Base-by-base conservation (phyloP, 2,329 filamentous ascomycete species). In the Penicillium polonicum region DNA sequence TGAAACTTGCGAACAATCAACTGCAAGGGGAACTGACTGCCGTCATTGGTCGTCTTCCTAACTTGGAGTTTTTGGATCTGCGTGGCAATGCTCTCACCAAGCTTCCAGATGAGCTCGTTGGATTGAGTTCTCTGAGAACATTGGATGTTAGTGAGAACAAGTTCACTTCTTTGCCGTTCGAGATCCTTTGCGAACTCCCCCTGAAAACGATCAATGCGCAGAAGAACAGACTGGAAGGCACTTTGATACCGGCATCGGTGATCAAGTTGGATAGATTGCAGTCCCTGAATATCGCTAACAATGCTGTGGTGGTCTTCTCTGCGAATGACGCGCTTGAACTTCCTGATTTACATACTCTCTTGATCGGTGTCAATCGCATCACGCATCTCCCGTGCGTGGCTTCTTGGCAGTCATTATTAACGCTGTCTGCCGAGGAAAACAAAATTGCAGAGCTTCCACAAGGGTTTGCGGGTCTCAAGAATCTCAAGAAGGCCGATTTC, bases 131-230 rank as follows among this genome's bases (percentile, higher is more conserved):
- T 25, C 82, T 99, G 31, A 87, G 89, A 27, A 83, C 89, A 10
- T 78, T 97, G 50, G 93, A 96, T 68, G 72, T 97, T 23, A 86
- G 88, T 57, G 85, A 91, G 63, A 99, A 99, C 66, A 82, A 84
- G 52, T 82, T 99, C 29, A 84, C 84, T 48, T 80, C 81, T 2
- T 71, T 97, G 13, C 88, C 90, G 0, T 89, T 93, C 68, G 84
- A 88, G 7, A 79, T 82, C 4, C 78, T 97, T 31, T 82, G 83
- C 13, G 80, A 81, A 13, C 74, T 95, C 48, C 87, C 90, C 0
- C 73, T 97, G 41, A 85, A 84, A 0, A 91, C 96, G 63, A 76
- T 97, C 2, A 80, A 85, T 48, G 87, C 86, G 9, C 85, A 87
- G 36, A 92, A 90, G 72, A 97, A 97, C 73, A 87, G 86, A 58